These are phyloP conservation scores for Aspergillus viridinutans DNA, from an alignment of 2,329 filamentous ascomycete species.

Conservation along the genomic window DNA sequence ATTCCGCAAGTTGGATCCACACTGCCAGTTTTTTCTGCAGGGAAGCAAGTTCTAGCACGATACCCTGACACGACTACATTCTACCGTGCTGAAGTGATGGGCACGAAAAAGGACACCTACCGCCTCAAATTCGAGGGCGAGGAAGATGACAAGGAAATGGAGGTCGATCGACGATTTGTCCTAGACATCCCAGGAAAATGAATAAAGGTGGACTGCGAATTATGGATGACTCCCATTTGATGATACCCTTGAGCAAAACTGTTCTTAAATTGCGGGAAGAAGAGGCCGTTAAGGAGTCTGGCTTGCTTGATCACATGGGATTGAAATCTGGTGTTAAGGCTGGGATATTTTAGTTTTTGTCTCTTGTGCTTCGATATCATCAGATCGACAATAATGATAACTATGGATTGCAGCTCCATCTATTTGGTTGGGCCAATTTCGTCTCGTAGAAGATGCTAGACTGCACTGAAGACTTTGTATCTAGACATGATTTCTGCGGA, in stretches of 20 bases:
- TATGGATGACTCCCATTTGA: slow-evolving; percentile 17
- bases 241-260: slow-evolving; percentile 18
- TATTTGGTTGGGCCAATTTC: no score
- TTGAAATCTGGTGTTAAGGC: background rate
- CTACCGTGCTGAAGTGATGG: slow-evolving; percentile 77
- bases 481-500: background rate
- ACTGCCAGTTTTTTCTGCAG: slow-evolving; percentile 58
- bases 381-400: background rate
- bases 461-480: no score
- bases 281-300: slow-evolving; percentile 1
- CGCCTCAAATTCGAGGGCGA: slow-evolving; percentile 73
- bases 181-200: slow-evolving; percentile 61
- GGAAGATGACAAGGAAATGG: slow-evolving; percentile 67
- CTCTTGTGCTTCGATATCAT: background rate
- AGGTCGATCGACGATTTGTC: slow-evolving; percentile 71
- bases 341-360: background rate
- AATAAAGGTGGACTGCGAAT: slow-evolving; percentile 6
- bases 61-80: slow-evolving; percentile 84
- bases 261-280: background rate
- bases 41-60: slow-evolving; percentile 69
- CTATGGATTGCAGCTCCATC: no score
- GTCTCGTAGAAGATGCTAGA: background rate
- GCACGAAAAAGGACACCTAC: slow-evolving; percentile 53
- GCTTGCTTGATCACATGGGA: background rate
- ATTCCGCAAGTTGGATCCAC: slow-evolving; percentile 61